Base-by-base conservation (phyloP, 768 basidiomycete species). In the Hortiboletus flavorubellus region DNA sequence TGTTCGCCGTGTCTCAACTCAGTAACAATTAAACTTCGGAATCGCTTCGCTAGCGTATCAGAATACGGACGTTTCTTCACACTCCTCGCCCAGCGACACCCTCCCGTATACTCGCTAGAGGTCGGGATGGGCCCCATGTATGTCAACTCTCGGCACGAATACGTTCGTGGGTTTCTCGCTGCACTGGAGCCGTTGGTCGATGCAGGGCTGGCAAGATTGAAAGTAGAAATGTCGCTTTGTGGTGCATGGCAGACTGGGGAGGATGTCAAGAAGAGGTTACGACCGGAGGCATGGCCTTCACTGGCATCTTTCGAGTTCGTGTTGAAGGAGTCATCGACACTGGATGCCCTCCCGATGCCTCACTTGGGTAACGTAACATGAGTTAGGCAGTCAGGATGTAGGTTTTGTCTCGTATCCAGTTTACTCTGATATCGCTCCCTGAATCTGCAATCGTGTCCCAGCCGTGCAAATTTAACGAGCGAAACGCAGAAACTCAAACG, bases 1-100 rank as follows among this genome's bases (percentile, higher is more conserved):
- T 37, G 42, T 33, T 60, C 57, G 6, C 59, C 53, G 5, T 51
- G 49, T 43, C 59, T 60, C 41, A n/a, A 11, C 21, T 51, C 58
- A 2, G 53, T 60, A 38, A 55, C 37, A 8, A 45, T 60, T 3
- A 46, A 51, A 29, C 40, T 54, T 18, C 45, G 30, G 18, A 45
- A 50, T 12, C 52, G 46, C 38, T 43, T 50, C 23, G 41, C 49
- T 1, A 54, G 48, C 33, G 8, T 51, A 5, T 18, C 49, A 1
- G 59, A 54, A 31, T 59, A 59, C 12, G 23, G 31, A 0, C 49
- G 42, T 39, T 39, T 60, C 23, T 51, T 59, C 39, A 18, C 8
- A 1, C 34, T 47, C 49, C 56, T 55, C 11, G 49, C 59, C 1
- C 46, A 55, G 50, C 53, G 50, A n/a, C 35, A 31, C 9, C 34